phyloP scores from a whole-genome alignment of 305 asterid genomes.

The Plantago lanceolata region DNA sequence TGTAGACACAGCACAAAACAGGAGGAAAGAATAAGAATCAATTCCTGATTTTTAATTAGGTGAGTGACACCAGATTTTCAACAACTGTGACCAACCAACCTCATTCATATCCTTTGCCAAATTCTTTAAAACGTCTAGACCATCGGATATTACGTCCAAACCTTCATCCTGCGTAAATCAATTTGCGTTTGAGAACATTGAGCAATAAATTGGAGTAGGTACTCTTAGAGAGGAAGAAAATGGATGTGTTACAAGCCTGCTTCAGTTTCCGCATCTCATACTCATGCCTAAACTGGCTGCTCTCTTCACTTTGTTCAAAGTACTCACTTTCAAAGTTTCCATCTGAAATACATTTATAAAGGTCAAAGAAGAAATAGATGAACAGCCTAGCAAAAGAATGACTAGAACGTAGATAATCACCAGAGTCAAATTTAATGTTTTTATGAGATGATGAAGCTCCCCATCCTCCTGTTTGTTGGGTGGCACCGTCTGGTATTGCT shows the following conservation, averaged over 20 bases:
- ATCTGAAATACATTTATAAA: constrained; percentile 34
- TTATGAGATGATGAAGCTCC: constrained; percentile 52
- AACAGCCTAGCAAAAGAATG: background rate
- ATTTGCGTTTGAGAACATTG: constrained; percentile 2
- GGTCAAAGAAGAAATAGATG: background rate
- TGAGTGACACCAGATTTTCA: background rate
- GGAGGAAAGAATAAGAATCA: constrained; percentile 5
- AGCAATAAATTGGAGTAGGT: background rate
- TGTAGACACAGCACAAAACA: constrained; percentile 19
- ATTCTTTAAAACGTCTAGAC: constrained; percentile 66
- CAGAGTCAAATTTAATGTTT: constrained; percentile 60
- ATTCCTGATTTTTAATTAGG: background rate
- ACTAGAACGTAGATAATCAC: constrained; percentile 25
- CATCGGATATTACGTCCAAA: constrained; percentile 64
- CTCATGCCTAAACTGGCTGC: constrained; percentile 62
- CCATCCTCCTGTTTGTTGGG: constrained; percentile 40
- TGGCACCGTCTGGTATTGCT: constrained; percentile 57
- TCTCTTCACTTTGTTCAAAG: constrained; percentile 60
- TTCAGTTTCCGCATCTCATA: constrained; percentile 75
- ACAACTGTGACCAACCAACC: constrained; percentile 33
- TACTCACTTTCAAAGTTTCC: constrained; percentile 43
- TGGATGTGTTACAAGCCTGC: constrained; percentile 69
- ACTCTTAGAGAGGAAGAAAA: background rate
- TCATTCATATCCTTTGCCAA: constrained; percentile 85
- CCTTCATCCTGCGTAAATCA: constrained; percentile 63